phyloP scores from a whole-genome alignment of 495 filamentous ascomycete genomes.

The Daldinia decipiens region DNA sequence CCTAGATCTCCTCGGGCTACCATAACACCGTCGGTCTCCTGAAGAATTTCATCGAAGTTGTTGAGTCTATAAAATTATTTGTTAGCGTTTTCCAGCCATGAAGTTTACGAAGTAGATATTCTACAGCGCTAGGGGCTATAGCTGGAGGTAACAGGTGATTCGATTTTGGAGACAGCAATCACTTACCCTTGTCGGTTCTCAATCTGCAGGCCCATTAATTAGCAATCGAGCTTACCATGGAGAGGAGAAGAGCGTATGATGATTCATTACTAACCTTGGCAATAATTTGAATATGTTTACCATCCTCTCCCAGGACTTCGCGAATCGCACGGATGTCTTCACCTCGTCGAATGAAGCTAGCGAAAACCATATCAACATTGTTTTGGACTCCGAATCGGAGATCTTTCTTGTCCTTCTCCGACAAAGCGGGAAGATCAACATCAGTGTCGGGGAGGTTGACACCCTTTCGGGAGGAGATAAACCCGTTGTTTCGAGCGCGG shows the following conservation, averaged over 20 bases:
- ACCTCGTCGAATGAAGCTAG: constrained; percentile 94
- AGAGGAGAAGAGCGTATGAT: not conserved
- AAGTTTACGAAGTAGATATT: not conserved
- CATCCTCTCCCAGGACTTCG: constrained; percentile 88
- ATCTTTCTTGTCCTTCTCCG: constrained; percentile 97
- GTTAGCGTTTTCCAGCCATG: constrained; percentile 10
- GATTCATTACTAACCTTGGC: constrained; percentile 67
- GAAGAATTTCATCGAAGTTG: constrained; percentile 98
- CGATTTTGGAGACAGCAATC: not conserved
- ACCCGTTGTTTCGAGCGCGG: constrained; percentile 93
- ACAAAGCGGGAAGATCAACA: constrained; percentile 95
- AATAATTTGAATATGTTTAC: constrained; percentile 97
- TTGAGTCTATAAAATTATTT: constrained; percentile 61
- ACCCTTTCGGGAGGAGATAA: constrained; percentile 97
- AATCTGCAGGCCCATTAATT: constrained; percentile 61
- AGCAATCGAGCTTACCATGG: not conserved
- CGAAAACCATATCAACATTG: constrained; percentile 98
- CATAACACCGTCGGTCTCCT: constrained; percentile 98
- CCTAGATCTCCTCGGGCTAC: constrained; percentile 98
- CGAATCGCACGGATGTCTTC: constrained; percentile 93
- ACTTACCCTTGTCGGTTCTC: constrained; percentile 91
- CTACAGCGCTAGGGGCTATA: not conserved
- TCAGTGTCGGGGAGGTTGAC: constrained; percentile 99
- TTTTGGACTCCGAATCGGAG: constrained; percentile 96
- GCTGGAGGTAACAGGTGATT: not conserved